Conservation (phyloP, 1,284 basidiomycete genomes). For the Malassezia arunalokei region DNA sequence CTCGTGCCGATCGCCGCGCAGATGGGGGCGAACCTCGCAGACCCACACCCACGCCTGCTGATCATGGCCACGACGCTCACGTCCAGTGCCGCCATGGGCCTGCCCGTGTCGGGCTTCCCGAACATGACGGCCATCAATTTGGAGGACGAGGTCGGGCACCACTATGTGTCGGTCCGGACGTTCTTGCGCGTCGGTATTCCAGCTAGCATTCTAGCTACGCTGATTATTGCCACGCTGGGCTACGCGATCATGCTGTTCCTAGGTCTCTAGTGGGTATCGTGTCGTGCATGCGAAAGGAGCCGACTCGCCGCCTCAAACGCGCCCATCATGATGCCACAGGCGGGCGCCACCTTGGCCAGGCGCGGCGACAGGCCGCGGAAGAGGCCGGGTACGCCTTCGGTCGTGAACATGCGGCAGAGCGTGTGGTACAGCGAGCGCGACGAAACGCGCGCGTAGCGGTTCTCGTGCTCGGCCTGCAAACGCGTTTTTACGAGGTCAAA, state of each 20-base stretch:
- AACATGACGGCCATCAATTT: slow-evolving; percentile 62
- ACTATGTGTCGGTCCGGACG: slow-evolving; percentile 53
- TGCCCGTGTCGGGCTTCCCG: slow-evolving; percentile 94
- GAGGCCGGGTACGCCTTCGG: slow-evolving; percentile 66
- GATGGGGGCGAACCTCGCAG: slow-evolving; percentile 63
- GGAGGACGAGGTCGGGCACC: slow-evolving; percentile 83
- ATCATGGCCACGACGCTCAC: slow-evolving; percentile 63
- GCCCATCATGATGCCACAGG: slow-evolving; percentile 93
- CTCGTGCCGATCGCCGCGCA: slow-evolving; percentile 89
- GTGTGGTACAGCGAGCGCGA: slow-evolving; percentile 41
- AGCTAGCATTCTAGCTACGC: slow-evolving; percentile 70
- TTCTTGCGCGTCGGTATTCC: slow-evolving; percentile 88
- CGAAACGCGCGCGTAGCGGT: background rate
- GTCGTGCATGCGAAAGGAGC: slow-evolving; percentile 6
- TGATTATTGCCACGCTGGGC: slow-evolving; percentile 47
- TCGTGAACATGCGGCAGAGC: slow-evolving; percentile 59
- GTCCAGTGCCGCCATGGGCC: slow-evolving; percentile 91
- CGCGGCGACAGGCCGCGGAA: slow-evolving; percentile 78
- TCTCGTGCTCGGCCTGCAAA: slow-evolving; percentile 52
- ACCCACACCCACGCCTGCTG: slow-evolving; percentile 37
- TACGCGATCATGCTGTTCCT: slow-evolving; percentile 35
- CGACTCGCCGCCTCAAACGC: slow-evolving; percentile 65
- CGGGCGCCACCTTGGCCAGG: slow-evolving; percentile 91
- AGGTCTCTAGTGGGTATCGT: slow-evolving; percentile 4
- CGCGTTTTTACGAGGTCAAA: slow-evolving; percentile 95